A percentile compares a stretch with the other conserved stretches of the same genome.
Evolutionary conservation across 1,284 basidiomycete genomes (phyloP).

Genomic region (Ustilago nuda): DNA sequence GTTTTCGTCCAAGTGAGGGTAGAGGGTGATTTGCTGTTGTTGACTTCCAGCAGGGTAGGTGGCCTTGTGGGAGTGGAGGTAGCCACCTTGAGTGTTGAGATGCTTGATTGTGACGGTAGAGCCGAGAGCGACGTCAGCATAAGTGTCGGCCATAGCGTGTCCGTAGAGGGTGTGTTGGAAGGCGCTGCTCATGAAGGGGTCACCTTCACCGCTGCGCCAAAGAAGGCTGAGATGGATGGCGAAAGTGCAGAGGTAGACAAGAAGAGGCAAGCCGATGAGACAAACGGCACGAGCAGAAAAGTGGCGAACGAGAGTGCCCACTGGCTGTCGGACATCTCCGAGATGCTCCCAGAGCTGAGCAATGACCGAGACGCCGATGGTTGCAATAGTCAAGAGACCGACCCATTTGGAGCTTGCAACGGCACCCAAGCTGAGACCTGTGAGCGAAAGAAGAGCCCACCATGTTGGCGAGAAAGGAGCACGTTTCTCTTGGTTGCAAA

Average conservation of each 20-base stretch:
- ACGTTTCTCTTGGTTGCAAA: slow-evolving; percentile 86
- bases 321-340: slow-evolving; percentile 84
- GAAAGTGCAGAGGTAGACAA: slow-evolving; percentile 97
- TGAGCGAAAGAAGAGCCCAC: slow-evolving; percentile 93
- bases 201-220: slow-evolving; percentile 90
- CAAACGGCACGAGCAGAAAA: slow-evolving; percentile 89
- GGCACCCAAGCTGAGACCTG: slow-evolving; percentile 88
- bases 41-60: slow-evolving; percentile 78
- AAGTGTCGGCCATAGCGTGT: slow-evolving; percentile 90
- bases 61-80: slow-evolving; percentile 93
- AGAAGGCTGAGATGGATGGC: slow-evolving; percentile 91
- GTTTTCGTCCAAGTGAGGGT: slow-evolving; percentile 93
- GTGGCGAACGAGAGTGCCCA: slow-evolving; percentile 81
- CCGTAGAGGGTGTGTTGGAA: slow-evolving; percentile 97
- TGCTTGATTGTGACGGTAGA: slow-evolving; percentile 87
- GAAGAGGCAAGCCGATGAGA: slow-evolving; percentile 83
- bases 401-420: slow-evolving; percentile 98
- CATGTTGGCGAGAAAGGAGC: slow-evolving; percentile 82
- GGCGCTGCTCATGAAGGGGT: slow-evolving; percentile 98
- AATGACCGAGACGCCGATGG: slow-evolving; percentile 86
- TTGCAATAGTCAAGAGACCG: slow-evolving; percentile 97
- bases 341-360: slow-evolving; percentile 90
- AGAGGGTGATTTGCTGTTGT: slow-evolving; percentile 98
- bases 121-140: slow-evolving; percentile 84
- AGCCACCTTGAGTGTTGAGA: slow-evolving; percentile 95